These are phyloP conservation scores for Globisporangium cederbergense DNA, from an alignment of 352 stramenopile genomes.

Conservation along the genomic window DNA sequence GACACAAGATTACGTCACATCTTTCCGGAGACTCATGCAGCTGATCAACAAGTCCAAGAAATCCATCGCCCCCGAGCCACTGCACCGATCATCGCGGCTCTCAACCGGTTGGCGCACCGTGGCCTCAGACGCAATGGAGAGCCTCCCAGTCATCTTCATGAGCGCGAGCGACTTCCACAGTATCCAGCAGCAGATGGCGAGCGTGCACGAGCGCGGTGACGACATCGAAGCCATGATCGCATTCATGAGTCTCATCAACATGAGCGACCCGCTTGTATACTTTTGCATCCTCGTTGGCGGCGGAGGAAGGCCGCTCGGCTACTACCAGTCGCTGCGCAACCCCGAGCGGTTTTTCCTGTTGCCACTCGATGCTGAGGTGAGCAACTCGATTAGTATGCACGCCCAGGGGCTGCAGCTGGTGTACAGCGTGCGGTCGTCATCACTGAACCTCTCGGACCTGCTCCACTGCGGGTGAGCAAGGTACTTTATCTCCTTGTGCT, in stretches of 20 bases:
- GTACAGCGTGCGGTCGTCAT: constrained; percentile 1
- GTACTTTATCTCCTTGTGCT: not conserved
- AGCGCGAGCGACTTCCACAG: not conserved
- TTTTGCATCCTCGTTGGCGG: constrained; percentile 10
- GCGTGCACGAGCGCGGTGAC: constrained; percentile 6
- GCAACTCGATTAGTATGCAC: not conserved
- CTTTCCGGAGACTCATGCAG: not conserved
- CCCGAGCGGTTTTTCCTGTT: constrained; percentile 7
- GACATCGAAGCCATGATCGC: constrained; percentile 18
- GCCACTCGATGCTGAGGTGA: not conserved
- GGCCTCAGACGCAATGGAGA: not conserved
- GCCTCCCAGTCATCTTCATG: constrained; percentile 12
- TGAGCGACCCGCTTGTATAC: constrained; percentile 41
- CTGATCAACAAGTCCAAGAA: not conserved
- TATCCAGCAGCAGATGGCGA: constrained; percentile 8
- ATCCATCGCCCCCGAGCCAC: not conserved
- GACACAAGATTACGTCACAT: not conserved
- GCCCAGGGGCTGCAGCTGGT: constrained; percentile 3
- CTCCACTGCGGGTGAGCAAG: constrained; percentile 11
- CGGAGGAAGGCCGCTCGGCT: not conserved
- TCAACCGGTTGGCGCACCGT: constrained; percentile 1
- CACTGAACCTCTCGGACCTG: not conserved
- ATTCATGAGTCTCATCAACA: constrained; percentile 36
- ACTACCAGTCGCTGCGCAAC: not conserved
- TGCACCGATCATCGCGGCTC: not conserved